Conservation (phyloP, 139 green algal genomes). For the Chlamydomonas eustigma region DNA sequence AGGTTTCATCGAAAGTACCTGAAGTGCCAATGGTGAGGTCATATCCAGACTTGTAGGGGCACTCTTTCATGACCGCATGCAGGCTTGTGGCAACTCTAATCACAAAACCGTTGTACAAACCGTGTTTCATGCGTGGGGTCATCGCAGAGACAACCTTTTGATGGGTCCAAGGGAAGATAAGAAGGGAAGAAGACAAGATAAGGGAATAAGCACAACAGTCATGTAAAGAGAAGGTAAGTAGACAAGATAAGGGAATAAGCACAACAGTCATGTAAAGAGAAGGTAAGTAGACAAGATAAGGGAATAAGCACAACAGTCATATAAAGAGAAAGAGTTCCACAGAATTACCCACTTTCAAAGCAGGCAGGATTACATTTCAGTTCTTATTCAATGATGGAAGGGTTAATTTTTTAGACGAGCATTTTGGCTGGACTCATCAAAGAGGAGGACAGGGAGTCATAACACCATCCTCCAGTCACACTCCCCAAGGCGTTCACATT, state of each 20-base stretch:
- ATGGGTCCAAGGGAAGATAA: neutral
- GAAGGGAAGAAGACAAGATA: neutral
- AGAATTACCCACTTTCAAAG: too few species aligned
- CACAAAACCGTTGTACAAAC: constrained; percentile 85
- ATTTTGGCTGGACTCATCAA: too few species aligned
- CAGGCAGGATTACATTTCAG: too few species aligned
- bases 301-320: too few species aligned
- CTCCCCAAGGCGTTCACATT: neutral
- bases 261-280: neutral
- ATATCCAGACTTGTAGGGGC: constrained; percentile 61
- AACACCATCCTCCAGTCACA: too few species aligned
- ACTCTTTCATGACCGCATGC: constrained; percentile 47
- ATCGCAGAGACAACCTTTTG: constrained; percentile 39
- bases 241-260: neutral
- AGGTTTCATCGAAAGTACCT: neutral
- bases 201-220: neutral
- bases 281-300: too few species aligned
- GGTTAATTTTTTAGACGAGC: too few species aligned
- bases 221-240: neutral
- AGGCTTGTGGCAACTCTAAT: constrained; percentile 69
- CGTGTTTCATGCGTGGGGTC: constrained; percentile 49
- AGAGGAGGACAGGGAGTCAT: too few species aligned
- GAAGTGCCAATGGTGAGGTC: constrained; percentile 64
- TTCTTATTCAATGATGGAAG: too few species aligned
- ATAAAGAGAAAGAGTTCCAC: too few species aligned